phyloP scores from a whole-genome alignment of 768 basidiomycete genomes.

The Trametes maxima region DNA sequence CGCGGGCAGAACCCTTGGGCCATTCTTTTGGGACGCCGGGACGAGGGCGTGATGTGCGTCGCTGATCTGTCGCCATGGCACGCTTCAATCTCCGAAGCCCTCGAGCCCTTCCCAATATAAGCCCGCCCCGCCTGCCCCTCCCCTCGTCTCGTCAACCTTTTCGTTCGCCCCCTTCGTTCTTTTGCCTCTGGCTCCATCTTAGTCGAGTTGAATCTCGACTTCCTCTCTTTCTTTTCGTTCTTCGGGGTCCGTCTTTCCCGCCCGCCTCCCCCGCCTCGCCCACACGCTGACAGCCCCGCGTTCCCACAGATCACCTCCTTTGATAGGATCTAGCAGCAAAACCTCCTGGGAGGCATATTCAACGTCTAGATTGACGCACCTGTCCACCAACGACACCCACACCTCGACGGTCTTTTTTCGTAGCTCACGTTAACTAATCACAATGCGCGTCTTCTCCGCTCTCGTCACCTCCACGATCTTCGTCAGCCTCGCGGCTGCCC shows the following conservation, averaged over 20 bases:
- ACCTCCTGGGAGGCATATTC: slow-evolving; percentile 60
- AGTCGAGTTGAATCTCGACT: slow-evolving; percentile 74
- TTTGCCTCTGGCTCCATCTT: slow-evolving; percentile 38
- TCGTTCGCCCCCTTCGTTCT: slow-evolving; percentile 37
- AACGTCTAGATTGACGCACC: slow-evolving; percentile 33
- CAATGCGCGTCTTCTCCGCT: slow-evolving; percentile 64
- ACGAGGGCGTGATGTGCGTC: slow-evolving; percentile 11
- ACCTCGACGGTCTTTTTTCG: slow-evolving; percentile 47
- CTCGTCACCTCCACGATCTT: slow-evolving; percentile 57
- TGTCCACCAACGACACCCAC: slow-evolving; percentile 43
- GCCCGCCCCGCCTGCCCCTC: not conserved
- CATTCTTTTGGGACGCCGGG: slow-evolving; percentile 3
- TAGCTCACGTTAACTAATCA: slow-evolving; percentile 29
- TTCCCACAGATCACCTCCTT: slow-evolving; percentile 62
- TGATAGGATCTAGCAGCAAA: slow-evolving; percentile 63
- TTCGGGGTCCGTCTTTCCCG: slow-evolving; percentile 24
- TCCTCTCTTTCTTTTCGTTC: slow-evolving; percentile 46
- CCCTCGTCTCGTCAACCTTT: slow-evolving; percentile 31
- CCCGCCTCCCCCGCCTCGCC: not conserved
- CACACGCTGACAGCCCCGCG: slow-evolving; percentile 5
- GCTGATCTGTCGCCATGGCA: slow-evolving; percentile 27
- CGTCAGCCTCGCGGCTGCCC: slow-evolving; percentile 52
- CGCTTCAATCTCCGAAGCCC: slow-evolving; percentile 20
- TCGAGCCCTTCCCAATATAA: slow-evolving; percentile 17
- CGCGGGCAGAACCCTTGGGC: slow-evolving; percentile 1